Evolutionary conservation across 805 yeast genomes (phyloP).

Genomic region (Candida vartiovaarae): DNA sequence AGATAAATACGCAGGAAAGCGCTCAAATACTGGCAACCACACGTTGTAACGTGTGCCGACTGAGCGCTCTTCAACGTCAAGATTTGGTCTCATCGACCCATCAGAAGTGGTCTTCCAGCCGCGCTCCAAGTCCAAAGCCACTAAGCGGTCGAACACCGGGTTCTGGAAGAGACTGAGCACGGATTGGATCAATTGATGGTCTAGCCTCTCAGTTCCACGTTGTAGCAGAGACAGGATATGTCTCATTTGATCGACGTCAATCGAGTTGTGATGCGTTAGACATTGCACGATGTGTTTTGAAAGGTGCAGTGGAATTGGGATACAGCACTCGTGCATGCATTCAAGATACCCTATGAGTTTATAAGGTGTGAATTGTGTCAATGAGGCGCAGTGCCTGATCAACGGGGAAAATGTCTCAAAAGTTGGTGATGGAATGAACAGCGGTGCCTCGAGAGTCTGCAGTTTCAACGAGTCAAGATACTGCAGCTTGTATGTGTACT

Average conservation of each 20-base stretch:
- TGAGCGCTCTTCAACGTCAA: slow-evolving; percentile 1
- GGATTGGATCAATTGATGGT: background rate
- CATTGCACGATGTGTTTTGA: background rate
- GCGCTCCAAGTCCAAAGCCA: slow-evolving; percentile 6
- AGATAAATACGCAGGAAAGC: background rate
- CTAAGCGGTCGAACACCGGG: background rate
- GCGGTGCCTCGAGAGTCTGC: background rate
- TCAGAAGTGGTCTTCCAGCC: slow-evolving; percentile 6
- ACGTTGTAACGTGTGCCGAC: background rate
- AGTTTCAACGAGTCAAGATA: slow-evolving; percentile 9
- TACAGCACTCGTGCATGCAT: background rate
- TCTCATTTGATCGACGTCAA: background rate
- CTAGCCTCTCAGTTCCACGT: background rate
- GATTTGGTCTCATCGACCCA: background rate
- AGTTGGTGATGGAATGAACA: slow-evolving; percentile 8
- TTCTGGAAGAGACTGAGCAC: background rate
- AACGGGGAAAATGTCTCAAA: slow-evolving; percentile 14
- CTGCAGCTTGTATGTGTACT: slow-evolving; percentile 1
- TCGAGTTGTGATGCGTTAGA: background rate
- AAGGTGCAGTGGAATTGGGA: background rate
- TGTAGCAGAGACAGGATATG: background rate
- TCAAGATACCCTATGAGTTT: slow-evolving; percentile 3
- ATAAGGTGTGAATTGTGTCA: slow-evolving; percentile 2
- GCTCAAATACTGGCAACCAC: background rate
- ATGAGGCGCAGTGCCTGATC: slow-evolving; percentile 4